Conservation (phyloP, 2,329 filamentous ascomycete genomes). For the Dothideomycetes sp. region DNA sequence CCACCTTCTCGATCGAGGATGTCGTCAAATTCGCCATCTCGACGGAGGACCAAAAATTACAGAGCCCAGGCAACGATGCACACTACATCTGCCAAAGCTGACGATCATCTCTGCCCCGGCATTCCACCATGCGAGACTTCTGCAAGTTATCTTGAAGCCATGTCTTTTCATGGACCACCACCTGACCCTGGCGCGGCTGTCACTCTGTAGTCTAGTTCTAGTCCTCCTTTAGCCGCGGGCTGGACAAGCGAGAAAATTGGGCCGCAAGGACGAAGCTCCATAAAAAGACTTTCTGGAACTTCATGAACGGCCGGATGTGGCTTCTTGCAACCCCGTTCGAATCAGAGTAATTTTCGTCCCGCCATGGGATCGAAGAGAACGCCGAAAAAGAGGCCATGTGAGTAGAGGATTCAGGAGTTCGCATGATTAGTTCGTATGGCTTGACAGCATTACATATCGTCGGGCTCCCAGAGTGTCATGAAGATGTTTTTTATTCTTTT, state of each 20-base stretch:
- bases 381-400: too few relatives aligned
- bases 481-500: background rate
- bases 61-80: conserved; percentile 1
- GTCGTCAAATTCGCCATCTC: too few relatives aligned
- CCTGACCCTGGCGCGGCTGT: background rate
- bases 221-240: conserved; percentile 5
- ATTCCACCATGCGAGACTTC: background rate
- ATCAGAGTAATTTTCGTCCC: conserved; percentile 3
- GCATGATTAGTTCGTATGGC: too few relatives aligned
- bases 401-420: too few relatives aligned
- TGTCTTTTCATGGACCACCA: background rate
- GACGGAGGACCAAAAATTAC: too few relatives aligned
- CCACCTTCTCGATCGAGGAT: too few relatives aligned
- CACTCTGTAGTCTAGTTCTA: background rate
- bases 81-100: conserved; percentile 10
- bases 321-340: conserved; percentile 1
- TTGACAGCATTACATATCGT: too few relatives aligned
- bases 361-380: too few relatives aligned
- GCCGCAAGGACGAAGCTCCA: background rate
- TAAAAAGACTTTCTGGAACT: background rate
- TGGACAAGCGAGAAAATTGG: conserved; percentile 6
- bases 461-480: too few relatives aligned
- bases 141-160: conserved; percentile 7
- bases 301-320: conserved; percentile 7
- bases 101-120: background rate